Conservation (phyloP, 2,329 filamentous ascomycete genomes). For the Colletotrichum gloeosporioides region DNA sequence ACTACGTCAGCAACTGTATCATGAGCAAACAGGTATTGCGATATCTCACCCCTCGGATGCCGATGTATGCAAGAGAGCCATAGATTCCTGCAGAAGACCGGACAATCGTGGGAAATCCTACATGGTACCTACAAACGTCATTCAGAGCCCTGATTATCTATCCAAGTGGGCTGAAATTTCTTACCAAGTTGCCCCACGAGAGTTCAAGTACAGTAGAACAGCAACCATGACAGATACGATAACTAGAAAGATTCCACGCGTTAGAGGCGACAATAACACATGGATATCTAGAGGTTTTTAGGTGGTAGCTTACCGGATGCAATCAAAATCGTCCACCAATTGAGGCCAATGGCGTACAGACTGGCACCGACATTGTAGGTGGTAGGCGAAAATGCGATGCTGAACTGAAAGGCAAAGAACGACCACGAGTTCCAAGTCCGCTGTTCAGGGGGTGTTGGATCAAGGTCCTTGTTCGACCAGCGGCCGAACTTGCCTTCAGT, state of each 20-base stretch:
- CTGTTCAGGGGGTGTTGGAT: background rate
- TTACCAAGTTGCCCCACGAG: background rate
- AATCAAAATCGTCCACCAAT: constrained; percentile 1
- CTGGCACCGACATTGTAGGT: constrained; percentile 3
- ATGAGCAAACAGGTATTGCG: background rate
- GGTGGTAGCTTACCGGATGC: background rate
- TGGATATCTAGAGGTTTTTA: background rate
- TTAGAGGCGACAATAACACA: background rate
- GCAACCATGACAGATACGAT: background rate
- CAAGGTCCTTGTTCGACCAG: constrained; percentile 1
- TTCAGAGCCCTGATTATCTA: background rate
- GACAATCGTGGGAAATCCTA: constrained; percentile 18
- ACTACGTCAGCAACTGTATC: background rate
- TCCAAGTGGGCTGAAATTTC: background rate
- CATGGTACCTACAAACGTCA: constrained; percentile 5
- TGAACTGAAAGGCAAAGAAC: background rate
- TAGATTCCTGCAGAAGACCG: constrained; percentile 11
- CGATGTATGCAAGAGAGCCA: constrained; percentile 15
- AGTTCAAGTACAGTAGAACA: background rate
- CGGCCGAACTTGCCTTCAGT: background rate
- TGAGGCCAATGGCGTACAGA: constrained; percentile 6
- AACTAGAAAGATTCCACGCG: background rate
- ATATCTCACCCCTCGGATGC: background rate
- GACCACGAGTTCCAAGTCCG: background rate
- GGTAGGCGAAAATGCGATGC: background rate